phyloP scores from a whole-genome alignment of 75 land plant genomes.

The Pinus albicaulis region DNA sequence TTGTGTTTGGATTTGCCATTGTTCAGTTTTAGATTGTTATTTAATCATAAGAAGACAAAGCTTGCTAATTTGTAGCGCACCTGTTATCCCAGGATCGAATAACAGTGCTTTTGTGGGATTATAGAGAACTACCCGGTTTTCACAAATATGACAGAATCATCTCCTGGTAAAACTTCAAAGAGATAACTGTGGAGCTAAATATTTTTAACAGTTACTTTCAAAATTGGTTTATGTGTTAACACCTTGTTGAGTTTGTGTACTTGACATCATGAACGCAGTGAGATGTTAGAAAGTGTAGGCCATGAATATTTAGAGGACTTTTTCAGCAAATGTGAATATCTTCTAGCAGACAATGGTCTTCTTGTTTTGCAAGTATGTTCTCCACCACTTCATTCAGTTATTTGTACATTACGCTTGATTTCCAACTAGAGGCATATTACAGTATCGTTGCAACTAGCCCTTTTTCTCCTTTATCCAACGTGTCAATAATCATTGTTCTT shows the following conservation, averaged over 20 bases:
- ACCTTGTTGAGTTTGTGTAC: not conserved
- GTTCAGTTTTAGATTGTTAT: no score
- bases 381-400: not conserved
- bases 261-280: conserved; percentile 20
- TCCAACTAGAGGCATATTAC: no score
- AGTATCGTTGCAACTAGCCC: no score
- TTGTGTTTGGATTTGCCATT: no score
- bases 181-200: not conserved
- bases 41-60: no score
- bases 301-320: conserved; percentile 48
- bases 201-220: not conserved
- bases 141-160: conserved; percentile 49
- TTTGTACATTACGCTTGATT: no score
- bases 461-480: not conserved
- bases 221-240: not conserved
- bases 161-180: conserved; percentile 29
- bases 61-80: no score
- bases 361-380: conserved; percentile 42
- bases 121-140: conserved; percentile 44
- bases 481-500: not conserved
- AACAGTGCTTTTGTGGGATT: conserved; percentile 70
- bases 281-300: conserved; percentile 60
- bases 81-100: conserved; percentile 61
- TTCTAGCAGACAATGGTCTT: conserved; percentile 47
- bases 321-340: conserved; percentile 41